A percentile compares a stretch with the other conserved stretches of the same genome.
Conservation (phyloP, 2,329 filamentous ascomycete species). For the Nothomitra cinnamomea region DNA sequence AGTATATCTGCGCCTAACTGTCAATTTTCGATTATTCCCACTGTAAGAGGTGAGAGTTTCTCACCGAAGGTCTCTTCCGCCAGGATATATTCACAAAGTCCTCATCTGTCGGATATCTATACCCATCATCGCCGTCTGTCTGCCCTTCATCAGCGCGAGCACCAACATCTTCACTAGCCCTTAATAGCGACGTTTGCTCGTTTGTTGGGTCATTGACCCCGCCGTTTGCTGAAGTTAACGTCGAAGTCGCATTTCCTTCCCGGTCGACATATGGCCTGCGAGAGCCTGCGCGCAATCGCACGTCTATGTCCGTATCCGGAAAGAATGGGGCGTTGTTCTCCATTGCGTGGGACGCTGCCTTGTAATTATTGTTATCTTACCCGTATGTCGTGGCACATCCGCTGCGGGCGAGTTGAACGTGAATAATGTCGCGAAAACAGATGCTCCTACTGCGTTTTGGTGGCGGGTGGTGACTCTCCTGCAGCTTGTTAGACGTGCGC, state of each 20-base stretch:
- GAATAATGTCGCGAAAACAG: neutral
- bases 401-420: neutral
- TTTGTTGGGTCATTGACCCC: neutral
- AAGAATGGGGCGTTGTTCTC: neutral
- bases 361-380: too few species aligned
- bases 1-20: conserved; percentile 45
- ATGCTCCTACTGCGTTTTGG: too few species aligned
- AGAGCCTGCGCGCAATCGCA: conserved; percentile 1
- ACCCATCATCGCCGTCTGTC: neutral
- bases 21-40: conserved; percentile 14
- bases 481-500: neutral
- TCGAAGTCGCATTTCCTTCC: neutral
- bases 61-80: conserved; percentile 35
- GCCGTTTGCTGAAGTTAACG: neutral
- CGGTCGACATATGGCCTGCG: neutral
- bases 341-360: neutral
- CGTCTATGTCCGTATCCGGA: neutral
- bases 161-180: neutral
- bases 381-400: neutral
- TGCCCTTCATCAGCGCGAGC: neutral
- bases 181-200: neutral
- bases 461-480: neutral
- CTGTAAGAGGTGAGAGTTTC: conserved; percentile 10
- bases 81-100: conserved; percentile 26
- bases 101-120: conserved; percentile 13